These are phyloP conservation scores for Coemansia sp. DNA, from an alignment of 192 early-diverging fungal genomes.

Conservation along the genomic window DNA sequence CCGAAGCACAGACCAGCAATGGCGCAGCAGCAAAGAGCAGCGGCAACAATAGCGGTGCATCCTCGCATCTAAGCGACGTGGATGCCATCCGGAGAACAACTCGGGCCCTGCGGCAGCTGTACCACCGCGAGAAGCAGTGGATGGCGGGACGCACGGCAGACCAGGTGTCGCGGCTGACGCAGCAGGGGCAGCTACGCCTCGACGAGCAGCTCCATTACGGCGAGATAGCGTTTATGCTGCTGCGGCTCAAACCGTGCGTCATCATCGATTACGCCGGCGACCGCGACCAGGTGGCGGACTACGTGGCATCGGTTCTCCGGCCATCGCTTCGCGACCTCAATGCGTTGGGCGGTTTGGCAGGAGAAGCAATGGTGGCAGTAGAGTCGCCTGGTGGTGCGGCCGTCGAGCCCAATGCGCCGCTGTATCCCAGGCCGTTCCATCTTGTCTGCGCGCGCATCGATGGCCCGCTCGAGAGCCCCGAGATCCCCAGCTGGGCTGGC, in stretches of 20 bases:
- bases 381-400: neutral
- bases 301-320: conserved; percentile 22
- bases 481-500: conserved; percentile 41
- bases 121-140: conserved; percentile 43
- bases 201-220: conserved; percentile 51
- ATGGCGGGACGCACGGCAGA: conserved; percentile 23
- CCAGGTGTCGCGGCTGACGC: conserved; percentile 28
- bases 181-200: conserved; percentile 35
- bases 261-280: conserved; percentile 46
- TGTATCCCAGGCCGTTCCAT: conserved; percentile 36
- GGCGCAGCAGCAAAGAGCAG: neutral
- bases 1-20: neutral
- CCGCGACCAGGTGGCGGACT: conserved; percentile 30
- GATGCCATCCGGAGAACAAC: conserved; percentile 43
- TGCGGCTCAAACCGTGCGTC: conserved; percentile 47
- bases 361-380: neutral
- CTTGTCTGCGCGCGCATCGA: conserved; percentile 30
- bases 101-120: conserved; percentile 40
- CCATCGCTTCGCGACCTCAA: conserved; percentile 44
- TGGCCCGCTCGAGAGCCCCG: conserved; percentile 28
- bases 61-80: conserved; percentile 4
- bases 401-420: conserved; percentile 10
- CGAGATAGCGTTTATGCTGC: conserved; percentile 40
- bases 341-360: conserved; percentile 16
- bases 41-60: neutral